These are phyloP conservation scores for Protomyces pachydermus DNA, from an alignment of 1,139 yeast species.

Conservation along the genomic window DNA sequence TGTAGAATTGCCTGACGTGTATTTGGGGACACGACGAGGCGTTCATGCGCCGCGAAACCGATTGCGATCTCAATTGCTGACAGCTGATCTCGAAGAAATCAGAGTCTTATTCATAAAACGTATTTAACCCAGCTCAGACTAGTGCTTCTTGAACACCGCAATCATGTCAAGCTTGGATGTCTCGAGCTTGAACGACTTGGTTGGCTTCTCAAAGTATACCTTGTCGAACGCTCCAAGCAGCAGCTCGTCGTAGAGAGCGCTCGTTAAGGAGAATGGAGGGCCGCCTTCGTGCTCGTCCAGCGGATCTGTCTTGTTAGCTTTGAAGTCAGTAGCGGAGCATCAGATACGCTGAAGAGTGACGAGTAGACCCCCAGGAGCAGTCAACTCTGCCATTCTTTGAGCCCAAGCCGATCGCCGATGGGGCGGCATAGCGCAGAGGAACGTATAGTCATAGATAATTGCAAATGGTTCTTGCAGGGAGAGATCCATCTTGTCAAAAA, in stretches of 20 bases:
- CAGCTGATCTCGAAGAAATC: too few species aligned
- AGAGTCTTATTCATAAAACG: too few species aligned
- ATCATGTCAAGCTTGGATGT: not conserved
- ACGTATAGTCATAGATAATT: conserved; percentile 6
- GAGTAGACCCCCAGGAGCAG: not conserved
- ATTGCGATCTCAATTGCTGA: too few species aligned
- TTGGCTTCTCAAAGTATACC: not conserved
- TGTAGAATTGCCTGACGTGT: too few species aligned
- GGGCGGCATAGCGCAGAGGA: conserved; percentile 8
- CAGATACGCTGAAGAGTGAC: conserved; percentile 2
- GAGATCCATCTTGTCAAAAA: not conserved
- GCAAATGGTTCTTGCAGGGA: not conserved
- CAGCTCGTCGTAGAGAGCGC: conserved; percentile 4
- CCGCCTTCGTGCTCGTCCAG: conserved; percentile 12
- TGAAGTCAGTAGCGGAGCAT: not conserved
- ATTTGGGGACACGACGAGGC: too few species aligned
- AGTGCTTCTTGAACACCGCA: not conserved
- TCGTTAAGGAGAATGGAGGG: conserved; percentile 2
- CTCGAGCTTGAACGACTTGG: not conserved
- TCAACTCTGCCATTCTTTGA: conserved; percentile 5
- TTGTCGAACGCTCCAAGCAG: not conserved
- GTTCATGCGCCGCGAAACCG: too few species aligned
- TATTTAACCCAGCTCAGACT: too few species aligned
- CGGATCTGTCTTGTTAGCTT: not conserved
- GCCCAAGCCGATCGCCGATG: not conserved